Base-by-base conservation (phyloP, 495 filamentous ascomycete species). In the Xylaria intraflava region DNA sequence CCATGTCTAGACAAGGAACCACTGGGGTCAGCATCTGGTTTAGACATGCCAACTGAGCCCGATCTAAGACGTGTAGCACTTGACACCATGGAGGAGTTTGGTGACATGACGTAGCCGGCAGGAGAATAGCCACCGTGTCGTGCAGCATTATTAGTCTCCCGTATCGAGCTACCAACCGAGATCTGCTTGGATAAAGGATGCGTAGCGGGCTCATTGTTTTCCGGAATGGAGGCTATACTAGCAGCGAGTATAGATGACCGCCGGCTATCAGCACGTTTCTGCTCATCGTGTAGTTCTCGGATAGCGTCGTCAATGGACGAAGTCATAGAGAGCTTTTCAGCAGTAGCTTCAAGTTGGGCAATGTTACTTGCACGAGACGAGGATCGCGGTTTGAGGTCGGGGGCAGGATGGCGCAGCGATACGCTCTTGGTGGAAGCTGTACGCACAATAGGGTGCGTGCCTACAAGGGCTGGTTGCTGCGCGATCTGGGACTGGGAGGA, bases 261-360 rank as follows among this genome's bases (percentile, higher is more conserved):
- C 36, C 80, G 76, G 60, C 84, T 84, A 35, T 83, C 82, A 43
- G 75, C 76, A 48, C 79, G 76, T 66, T 89, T 91, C 62, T 89
- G 84, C 58, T 89, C 88, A 50, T 79, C 74, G 62, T 89, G 85
- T 59, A 92, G 77, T 58, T 87, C 85, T 54, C 86, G 82, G 48
- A 95, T 88, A 60, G 90, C 88, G 63, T 84, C 83, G 38, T 83
- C 88, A 62, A 95, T 86, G 14, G 85, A 84, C n/a, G 83, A 86
- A 38, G 82, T 85, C 65, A 82, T 80, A 61, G 86, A 90, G 63
- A 95, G 72, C 33, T 84, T 79, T 70, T 94, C 90, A 22, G 90
- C 90, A 38, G 83, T 87, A 56, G 83, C 79, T 62, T 95, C 90
- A 57, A 95, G 73, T 39, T 86, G 80, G 65, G 90, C 86, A 52